A percentile compares a stretch with the other conserved stretches of the same genome.
Conservation (phyloP, 179 eudicot genomes). For the Sideroxylon spinosum region DNA sequence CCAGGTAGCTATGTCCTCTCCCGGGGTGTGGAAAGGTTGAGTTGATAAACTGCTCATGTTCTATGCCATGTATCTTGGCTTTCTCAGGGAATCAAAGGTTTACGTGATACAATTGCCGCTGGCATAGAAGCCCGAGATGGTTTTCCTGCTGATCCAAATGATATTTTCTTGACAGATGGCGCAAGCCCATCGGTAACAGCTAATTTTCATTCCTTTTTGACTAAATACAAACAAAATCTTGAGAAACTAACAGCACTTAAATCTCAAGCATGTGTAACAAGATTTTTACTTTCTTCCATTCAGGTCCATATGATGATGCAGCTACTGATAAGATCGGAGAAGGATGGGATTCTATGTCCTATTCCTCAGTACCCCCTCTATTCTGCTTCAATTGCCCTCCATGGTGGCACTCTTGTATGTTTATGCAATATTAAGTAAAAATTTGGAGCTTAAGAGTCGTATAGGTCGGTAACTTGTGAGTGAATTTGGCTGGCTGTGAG, state of each 20-base stretch:
- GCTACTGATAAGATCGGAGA: constrained; percentile 66
- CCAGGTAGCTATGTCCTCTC: constrained; percentile 40
- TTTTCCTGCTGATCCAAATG: constrained; percentile 78
- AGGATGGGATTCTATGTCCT: constrained; percentile 93
- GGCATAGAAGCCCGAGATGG: constrained; percentile 95
- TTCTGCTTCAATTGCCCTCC: constrained; percentile 96
- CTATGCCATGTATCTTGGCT: neutral
- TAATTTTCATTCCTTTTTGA: constrained; percentile 1
- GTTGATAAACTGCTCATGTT: neutral
- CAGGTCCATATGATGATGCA: constrained; percentile 99
- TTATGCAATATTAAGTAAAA: neutral
- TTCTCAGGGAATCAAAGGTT: constrained; percentile 74
- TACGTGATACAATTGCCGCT: constrained; percentile 81
- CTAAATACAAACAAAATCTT: neutral
- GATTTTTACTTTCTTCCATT: neutral
- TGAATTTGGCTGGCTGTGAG: neutral
- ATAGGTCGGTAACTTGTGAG: neutral
- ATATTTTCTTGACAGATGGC: constrained; percentile 92
- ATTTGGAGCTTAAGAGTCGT: neutral
- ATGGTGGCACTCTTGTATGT: constrained; percentile 94
- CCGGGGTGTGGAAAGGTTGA: neutral
- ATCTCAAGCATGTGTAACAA: constrained; percentile 7
- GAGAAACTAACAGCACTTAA: neutral
- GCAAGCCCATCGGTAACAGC: constrained; percentile 57
- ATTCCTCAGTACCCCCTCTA: constrained; percentile 96